A percentile compares a stretch with the other conserved stretches of the same genome.
Evolutionary conservation across 495 filamentous ascomycete species (phyloP).

Genomic region (Bacidia rubella): DNA sequence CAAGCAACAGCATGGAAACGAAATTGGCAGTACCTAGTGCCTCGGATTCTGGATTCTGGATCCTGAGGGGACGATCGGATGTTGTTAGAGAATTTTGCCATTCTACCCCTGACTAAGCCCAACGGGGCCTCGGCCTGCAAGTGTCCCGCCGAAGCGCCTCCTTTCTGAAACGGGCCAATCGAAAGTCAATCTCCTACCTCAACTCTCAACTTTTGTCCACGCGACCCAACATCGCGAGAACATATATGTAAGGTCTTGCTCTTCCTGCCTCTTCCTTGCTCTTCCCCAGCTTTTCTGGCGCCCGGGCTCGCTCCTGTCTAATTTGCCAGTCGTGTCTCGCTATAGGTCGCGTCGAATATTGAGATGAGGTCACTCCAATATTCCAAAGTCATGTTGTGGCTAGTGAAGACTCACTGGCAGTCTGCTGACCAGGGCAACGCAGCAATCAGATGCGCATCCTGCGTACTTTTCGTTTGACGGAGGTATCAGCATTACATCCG

Average conservation of each 20-base stretch:
- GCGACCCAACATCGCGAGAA: not conserved
- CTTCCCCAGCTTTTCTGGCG: not conserved
- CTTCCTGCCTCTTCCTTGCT: too few relatives aligned
- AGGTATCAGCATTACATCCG: too few relatives aligned
- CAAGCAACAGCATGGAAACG: not conserved
- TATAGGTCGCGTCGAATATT: not conserved
- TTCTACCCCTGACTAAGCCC: conserved; percentile 2
- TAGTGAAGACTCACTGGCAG: not conserved
- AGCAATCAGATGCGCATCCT: not conserved
- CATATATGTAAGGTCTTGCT: not conserved
- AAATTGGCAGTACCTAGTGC: not conserved
- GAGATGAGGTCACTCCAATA: not conserved
- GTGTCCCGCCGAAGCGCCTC: not conserved
- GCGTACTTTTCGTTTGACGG: too few relatives aligned
- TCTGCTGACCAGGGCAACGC: not conserved
- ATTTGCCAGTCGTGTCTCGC: not conserved
- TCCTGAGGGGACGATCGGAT: conserved; percentile 1
- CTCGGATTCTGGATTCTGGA: not conserved
- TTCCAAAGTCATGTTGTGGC: not conserved
- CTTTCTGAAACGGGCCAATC: conserved; percentile 3
- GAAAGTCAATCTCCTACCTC: not conserved
- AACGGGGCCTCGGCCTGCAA: not conserved
- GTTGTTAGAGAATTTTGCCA: not conserved
- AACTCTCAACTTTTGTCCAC: not conserved
- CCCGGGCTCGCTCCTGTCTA: not conserved